phyloP scores from a whole-genome alignment of 257 asterid genomes.

The Penstemon eatonii region DNA sequence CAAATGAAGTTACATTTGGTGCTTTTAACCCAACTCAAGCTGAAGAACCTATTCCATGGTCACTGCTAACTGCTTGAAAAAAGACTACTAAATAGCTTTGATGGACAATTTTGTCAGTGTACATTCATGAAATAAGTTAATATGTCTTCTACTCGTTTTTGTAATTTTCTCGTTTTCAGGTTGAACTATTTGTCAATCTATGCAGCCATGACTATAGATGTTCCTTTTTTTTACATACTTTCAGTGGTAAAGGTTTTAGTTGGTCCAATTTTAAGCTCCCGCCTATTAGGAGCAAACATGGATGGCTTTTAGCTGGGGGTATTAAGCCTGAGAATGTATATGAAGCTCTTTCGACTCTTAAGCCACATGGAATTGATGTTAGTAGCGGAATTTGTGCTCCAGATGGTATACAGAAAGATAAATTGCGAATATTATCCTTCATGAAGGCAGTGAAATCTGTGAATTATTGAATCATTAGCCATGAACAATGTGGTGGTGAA shows the following conservation, averaged over 20 bases:
- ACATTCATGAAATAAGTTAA: neutral
- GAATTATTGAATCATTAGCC: conserved; percentile 31
- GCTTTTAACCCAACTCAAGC: too few relatives aligned
- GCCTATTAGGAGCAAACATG: conserved; percentile 59
- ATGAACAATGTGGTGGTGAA: neutral
- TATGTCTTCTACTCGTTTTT: neutral
- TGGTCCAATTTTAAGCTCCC: conserved; percentile 82
- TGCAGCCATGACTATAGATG: conserved; percentile 4
- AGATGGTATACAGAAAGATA: conserved; percentile 78
- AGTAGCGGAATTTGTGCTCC: conserved; percentile 92
- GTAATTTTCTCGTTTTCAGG: neutral
- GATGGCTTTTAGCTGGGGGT: conserved; percentile 97
- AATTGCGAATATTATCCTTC: conserved; percentile 56
- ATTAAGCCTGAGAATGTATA: conserved; percentile 65
- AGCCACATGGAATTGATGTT: conserved; percentile 83
- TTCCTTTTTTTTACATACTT: conserved; percentile 22
- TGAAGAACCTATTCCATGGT: too few relatives aligned
- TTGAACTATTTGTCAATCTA: conserved; percentile 5
- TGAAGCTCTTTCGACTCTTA: conserved; percentile 67
- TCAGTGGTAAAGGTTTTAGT: conserved; percentile 83
- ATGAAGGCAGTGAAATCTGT: conserved; percentile 64
- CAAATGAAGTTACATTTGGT: neutral
- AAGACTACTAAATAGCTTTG: neutral
- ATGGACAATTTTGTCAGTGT: neutral
- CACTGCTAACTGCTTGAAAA: neutral